Evolutionary conservation across 805 yeast species (phyloP).

Genomic region (Myxozyma mucilagina): DNA sequence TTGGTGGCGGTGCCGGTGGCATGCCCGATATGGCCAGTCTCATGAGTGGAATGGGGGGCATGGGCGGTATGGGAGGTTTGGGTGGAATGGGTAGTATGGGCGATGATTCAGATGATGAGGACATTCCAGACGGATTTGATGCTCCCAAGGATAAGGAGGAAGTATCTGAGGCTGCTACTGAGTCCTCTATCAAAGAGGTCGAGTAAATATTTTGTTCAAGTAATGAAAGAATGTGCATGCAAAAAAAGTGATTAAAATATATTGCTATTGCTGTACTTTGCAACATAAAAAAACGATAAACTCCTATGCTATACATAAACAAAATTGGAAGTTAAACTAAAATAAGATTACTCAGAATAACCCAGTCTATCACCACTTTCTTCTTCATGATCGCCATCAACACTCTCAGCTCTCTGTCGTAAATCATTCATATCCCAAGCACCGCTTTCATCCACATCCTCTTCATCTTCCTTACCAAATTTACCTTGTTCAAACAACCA

Average conservation of each 20-base stretch:
- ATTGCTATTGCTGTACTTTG: not conserved
- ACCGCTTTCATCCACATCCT: conserved; percentile 33
- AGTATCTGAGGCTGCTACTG: conserved; percentile 2
- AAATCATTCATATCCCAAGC: conserved; percentile 43
- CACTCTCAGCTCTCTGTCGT: conserved; percentile 40
- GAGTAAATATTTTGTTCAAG: not conserved
- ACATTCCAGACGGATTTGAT: conserved; percentile 3
- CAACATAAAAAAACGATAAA: not conserved
- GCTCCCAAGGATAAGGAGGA: not conserved
- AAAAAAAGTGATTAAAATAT: not conserved
- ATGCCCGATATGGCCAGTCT: conserved; percentile 30
- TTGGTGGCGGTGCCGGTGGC: conserved; percentile 43
- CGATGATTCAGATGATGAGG: conserved; percentile 32
- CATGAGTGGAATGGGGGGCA: conserved; percentile 32
- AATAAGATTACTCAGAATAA: not conserved
- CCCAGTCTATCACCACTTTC: conserved; percentile 7
- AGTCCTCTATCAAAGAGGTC: conserved; percentile 1
- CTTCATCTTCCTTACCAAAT: conserved; percentile 39
- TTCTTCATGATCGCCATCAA: conserved; percentile 25
- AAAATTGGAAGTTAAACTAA: not conserved
- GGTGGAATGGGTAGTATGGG: conserved; percentile 32
- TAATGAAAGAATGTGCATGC: not conserved
- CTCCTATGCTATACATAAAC: not conserved
- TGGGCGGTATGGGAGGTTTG: conserved; percentile 34
- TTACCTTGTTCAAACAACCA: conserved; percentile 45